Base-by-base conservation (phyloP, 345 rosid species). In the Gossypium sturtianum region DNA sequence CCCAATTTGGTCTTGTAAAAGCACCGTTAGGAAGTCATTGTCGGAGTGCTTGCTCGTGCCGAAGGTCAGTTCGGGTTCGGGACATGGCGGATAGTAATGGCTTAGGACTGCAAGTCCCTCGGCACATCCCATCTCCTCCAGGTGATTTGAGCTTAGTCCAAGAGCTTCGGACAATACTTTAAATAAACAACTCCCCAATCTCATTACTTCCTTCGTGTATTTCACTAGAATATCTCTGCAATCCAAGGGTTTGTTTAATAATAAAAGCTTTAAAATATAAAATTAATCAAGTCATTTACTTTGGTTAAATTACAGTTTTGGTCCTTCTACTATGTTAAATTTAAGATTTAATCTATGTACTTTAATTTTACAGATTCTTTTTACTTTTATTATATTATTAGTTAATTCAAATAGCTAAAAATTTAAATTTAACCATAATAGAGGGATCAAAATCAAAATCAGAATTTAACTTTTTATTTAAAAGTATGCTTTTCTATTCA, bases 11-110 rank as follows among this genome's bases (percentile, higher is more conserved):
- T 80, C 82, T 41, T 70, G 82, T 7, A 87, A 76, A 58, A 90
- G 91, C 29, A 90, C 80, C 0, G 89, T 83, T 27, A 90, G 67
- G 74, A 89, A 90, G 74, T 77, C 78, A 19, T 25, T 72, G 80
- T 90, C 91, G 1, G 88, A 47, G 54, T 87, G 93, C 49, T 71
- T 64, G 78, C 78, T 79, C 52, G 84, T 76, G 19, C 91, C 93
- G 41, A 88, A 48, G 12, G 91, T 82, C 23, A 82, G 66, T n/a
- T 87, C 89, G 1, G 93, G 91, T 78, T 83, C 81, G 0, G 91
- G 93, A 66, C 93, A 90, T 0, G 81, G 72, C 2, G 91, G 93
- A 74, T 88, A 89, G 79, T 90, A 90, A 76, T 90, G 91, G 77
- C 81, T 52, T 9, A 81, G 20, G 38, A 78, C 25, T 38, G 11